Conservation (phyloP, 129 eudicot species). For the Ambrosia artemisiifolia region DNA sequence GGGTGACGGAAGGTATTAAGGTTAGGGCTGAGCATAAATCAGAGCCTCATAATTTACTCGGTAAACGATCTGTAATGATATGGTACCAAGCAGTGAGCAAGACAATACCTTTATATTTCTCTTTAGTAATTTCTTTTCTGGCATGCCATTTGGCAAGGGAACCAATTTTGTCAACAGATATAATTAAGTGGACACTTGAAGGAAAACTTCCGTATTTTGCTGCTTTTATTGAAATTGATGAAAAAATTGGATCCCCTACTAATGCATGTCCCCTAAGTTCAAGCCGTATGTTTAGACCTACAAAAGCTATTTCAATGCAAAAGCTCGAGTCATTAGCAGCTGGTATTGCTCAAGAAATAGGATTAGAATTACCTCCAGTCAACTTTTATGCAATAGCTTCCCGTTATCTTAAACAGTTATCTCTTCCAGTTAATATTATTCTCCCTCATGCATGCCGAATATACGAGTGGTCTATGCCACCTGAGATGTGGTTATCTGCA, state of each 20-base stretch:
- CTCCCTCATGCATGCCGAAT: slow-evolving; percentile 58
- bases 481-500: slow-evolving; percentile 64
- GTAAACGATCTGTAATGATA: slow-evolving; percentile 54
- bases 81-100: slow-evolving; percentile 62
- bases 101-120: slow-evolving; percentile 48
- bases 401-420: slow-evolving; percentile 54
- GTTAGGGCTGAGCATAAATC: slow-evolving; percentile 17
- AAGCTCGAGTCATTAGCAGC: slow-evolving; percentile 72
- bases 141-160: slow-evolving; percentile 80
- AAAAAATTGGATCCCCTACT: slow-evolving; percentile 47
- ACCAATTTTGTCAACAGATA: slow-evolving; percentile 64
- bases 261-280: slow-evolving; percentile 56
- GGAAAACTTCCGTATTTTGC: slow-evolving; percentile 78
- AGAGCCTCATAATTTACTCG: slow-evolving; percentile 65
- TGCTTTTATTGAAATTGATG: slow-evolving; percentile 61
- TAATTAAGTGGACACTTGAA: slow-evolving; percentile 60
- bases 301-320: slow-evolving; percentile 39
- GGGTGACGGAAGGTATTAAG: slow-evolving; percentile 30
- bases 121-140: slow-evolving; percentile 64
- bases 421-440: slow-evolving; percentile 52
- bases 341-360: slow-evolving; percentile 43
- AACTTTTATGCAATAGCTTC: slow-evolving; percentile 70
- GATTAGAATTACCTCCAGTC: slow-evolving; percentile 74
- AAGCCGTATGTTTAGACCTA: slow-evolving; percentile 70
- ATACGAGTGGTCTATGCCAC: slow-evolving; percentile 86